Evolutionary conservation across 768 basidiomycete genomes (phyloP), one percentile per base, ranked within the genome.

Genomic region (Sporobolomyces phaffii): DNA sequence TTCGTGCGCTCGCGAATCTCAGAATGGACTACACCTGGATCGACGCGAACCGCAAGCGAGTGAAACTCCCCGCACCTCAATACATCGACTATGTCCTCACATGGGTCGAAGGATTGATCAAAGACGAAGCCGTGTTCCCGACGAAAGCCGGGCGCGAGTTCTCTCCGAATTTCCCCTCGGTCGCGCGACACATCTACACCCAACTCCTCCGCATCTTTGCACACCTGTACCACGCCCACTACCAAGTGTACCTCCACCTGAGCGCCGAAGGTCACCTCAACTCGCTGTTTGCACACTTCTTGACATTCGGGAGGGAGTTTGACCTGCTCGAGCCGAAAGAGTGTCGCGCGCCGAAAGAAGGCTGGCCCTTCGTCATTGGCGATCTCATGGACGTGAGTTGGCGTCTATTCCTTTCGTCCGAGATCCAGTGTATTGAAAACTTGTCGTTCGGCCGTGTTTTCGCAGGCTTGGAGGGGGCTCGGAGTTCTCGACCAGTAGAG

Each of bases 1-100:
- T n/a, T n/a, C n/a, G n/a, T n/a, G n/a, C n/a, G n/a, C n/a, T n/a
- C n/a, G 38, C 2, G 18, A 7, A 15, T 14, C 17, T 1, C 70
- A 96, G 92, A 38, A 80, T 96, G 75, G 92, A 90, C 78, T 97
- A 96, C 79, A 86, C 86, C 1, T 98, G 94, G 94, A 87, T 89
- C 64, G 93, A 90, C 75, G 88, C 90, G 73, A 88, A 87, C 75
- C 88, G 91, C 64, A 90, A 91, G 76, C 86, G 87, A 66, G 86
- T 92, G 29, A 81, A 87, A 70, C 82, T 97, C 0, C 86, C 94
- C 1, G 94, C 94, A 18, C 91, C 94, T 9, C 93, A 90, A 1
- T 97, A 97, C 78, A 91, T 97, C 74, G 94, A 97, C 81, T 94
- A 90, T 70, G 94, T 97, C 74, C 91, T 97, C 88, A 91, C 92